These are phyloP conservation scores for Phytopythium ostracodes DNA, from an alignment of 352 stramenopile genomes.

Conservation along the genomic window DNA sequence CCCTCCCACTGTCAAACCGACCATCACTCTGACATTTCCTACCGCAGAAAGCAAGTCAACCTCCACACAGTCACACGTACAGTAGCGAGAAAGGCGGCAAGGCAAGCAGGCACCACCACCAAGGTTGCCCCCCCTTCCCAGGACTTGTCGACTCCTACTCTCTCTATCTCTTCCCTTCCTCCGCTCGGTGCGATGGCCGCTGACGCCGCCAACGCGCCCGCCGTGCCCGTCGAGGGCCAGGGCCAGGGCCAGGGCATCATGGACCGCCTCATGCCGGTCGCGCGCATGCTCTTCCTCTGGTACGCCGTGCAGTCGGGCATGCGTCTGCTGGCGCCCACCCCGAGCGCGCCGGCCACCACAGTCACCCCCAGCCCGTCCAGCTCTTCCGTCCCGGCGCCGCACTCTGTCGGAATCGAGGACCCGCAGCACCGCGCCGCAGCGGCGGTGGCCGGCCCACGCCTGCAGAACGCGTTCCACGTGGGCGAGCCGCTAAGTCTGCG, in stretches of 20 bases:
- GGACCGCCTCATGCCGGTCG: constrained; percentile 57
- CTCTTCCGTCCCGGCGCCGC: background rate
- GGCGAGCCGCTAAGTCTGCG: constrained; percentile 50
- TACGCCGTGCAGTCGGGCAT: constrained; percentile 71
- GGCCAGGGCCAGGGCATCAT: constrained; percentile 30
- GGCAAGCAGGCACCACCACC: too few species aligned
- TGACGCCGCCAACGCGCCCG: constrained; percentile 11
- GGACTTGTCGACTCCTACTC: background rate
- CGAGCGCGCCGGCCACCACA: constrained; percentile 10
- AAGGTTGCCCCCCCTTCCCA: too few species aligned
- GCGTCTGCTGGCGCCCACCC: constrained; percentile 24
- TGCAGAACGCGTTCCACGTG: constrained; percentile 55
- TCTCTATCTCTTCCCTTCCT: background rate
- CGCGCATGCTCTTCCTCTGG: constrained; percentile 79
- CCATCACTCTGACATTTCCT: too few species aligned
- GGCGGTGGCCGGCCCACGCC: constrained; percentile 12
- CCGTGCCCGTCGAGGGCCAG: constrained; percentile 7
- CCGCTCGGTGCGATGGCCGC: constrained; percentile 5
- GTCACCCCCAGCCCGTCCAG: background rate
- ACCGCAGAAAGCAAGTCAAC: too few species aligned
- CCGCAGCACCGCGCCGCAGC: constrained; percentile 8
- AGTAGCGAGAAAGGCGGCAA: too few species aligned
- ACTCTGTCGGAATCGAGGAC: constrained; percentile 7
- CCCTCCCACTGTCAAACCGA: too few species aligned
- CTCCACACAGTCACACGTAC: too few species aligned